Evolutionary conservation across 2,329 filamentous ascomycete species (phyloP), one percentile per base, ranked within the genome.

Genomic region (Xenoacremonium recifei): DNA sequence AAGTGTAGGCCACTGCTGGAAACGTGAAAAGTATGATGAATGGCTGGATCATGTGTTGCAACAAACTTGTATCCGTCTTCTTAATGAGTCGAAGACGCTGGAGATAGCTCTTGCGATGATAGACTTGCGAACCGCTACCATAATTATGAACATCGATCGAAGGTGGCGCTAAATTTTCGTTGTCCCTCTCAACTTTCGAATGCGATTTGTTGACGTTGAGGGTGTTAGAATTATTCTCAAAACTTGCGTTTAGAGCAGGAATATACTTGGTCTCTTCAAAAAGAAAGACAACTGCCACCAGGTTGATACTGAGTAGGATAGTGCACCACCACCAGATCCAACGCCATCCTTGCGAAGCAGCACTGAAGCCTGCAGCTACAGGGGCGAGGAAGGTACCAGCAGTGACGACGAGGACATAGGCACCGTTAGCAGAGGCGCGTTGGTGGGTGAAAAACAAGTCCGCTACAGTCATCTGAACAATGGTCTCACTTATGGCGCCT

Each of bases 11-110:
- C n/a, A n/a, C n/a, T n/a, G n/a, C n/a, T n/a, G n/a, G n/a, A n/a
- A n/a, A n/a, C n/a, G n/a, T n/a, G n/a, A n/a, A n/a, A n/a, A n/a
- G n/a, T n/a, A n/a, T n/a, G n/a, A n/a, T n/a, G n/a, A n/a, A n/a
- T n/a, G n/a, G n/a, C n/a, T n/a, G n/a, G n/a, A n/a, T n/a, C n/a
- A 53, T n/a, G 13, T 48, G 37, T 4, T 37, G 42, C 7, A 21
- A 16, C 1, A 51, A 38, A 1, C 45, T 44, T 7, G 44, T 53
- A 2, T 44, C 19, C 2, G 53, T 49, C 10, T 42, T 39, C 1
- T 56, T 52, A 7, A 52, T 12, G 1, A 58, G 35, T 3, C 55
- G 54, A n/a, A 59, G 37, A 9, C 55, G 47, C 30, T 55, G 31
- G 6, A 47, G 35, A n/a, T 51, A 47, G 4, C 49, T 27, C 12